Evolutionary conservation across 805 yeast species (phyloP), one percentile per base, ranked within the genome.

Genomic region (Starmerella powellii): DNA sequence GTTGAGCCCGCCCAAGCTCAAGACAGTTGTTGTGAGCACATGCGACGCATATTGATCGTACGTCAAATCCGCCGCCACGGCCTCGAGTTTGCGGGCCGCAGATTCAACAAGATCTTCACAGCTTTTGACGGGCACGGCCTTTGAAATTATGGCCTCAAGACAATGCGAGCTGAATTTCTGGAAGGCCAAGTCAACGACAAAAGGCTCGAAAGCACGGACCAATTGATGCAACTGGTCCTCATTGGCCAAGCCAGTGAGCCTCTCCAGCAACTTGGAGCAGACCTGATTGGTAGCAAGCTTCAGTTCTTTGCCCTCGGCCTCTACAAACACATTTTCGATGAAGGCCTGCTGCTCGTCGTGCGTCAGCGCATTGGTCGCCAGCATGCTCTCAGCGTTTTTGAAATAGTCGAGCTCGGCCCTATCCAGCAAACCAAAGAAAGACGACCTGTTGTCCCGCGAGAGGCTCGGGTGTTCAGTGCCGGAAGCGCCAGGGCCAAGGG

Each of bases 91-190:
- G 38, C 72, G 68, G 23, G 82, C 57, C 74, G 83, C 74, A 40
- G 70, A 69, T 35, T 75, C 56, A 51, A 85, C 73, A 57, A 80
- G 60, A 26, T 23, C 41, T 57, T 85, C 95, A 50, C 75, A 74
- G 57, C 83, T 94, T 12, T 82, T 69, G 41, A 80, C 58, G 1
- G 82, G 74, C 2, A 95, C 88, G 40, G 75, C 61, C 58, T 88
- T 68, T 24, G 80, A 81, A 23, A 88, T 61, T 29, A 86, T 66
- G 0, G 97, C 83, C 60, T 88, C 97, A 41, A 86, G 66, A 47
- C 93, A 94, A 61, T 91, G 98, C 1, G 96, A 87, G 1, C 95
- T 77, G 57, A 85, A 88, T 58, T 87, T 86, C 56, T 91, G 96
- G 52, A 76, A 76, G 3, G 91, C 73, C 50, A 87, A 67, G 17